Conservation (phyloP, 2,329 filamentous ascomycete species). For the Aspergillus brasiliensis region DNA sequence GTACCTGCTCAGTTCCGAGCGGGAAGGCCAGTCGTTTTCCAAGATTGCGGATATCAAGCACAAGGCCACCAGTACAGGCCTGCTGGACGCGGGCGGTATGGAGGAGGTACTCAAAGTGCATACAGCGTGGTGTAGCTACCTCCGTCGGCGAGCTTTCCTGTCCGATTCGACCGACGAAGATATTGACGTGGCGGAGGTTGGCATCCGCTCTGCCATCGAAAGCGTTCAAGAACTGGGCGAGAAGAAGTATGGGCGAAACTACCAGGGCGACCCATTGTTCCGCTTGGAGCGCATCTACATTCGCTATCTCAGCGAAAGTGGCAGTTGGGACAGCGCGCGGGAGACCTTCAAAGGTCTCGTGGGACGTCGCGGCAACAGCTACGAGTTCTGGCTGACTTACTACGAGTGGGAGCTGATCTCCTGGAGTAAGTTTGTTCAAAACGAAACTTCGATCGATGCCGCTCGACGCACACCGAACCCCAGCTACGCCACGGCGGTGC, state of each 20-base stretch:
- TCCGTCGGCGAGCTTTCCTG: constrained; percentile 81
- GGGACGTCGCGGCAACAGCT: constrained; percentile 71
- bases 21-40: constrained; percentile 72
- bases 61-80: constrained; percentile 79
- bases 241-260: constrained; percentile 73
- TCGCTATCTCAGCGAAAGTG: constrained; percentile 84
- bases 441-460: constrained; percentile 55
- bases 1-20: constrained; percentile 81
- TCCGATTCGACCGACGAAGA: constrained; percentile 76
- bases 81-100: constrained; percentile 83
- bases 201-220: constrained; percentile 81
- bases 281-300: constrained; percentile 89
- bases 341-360: constrained; percentile 74
- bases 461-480: constrained; percentile 65
- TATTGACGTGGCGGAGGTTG: constrained; percentile 85
- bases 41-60: constrained; percentile 91
- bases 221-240: constrained; percentile 78
- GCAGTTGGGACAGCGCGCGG: constrained; percentile 74
- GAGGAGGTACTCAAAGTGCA: constrained; percentile 88
- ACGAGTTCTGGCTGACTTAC: constrained; percentile 92
- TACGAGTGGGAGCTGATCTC: constrained; percentile 87
- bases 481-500: constrained; percentile 70
- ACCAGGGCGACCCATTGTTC: constrained; percentile 84
- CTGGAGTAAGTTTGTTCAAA: constrained; percentile 61
- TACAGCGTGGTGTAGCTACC: constrained; percentile 89